Percentiles rank a stretch among this genome's conserved stretches.
Evolutionary conservation across 345 rosid species (phyloP).

Genomic region (Euclidium syriacum): DNA sequence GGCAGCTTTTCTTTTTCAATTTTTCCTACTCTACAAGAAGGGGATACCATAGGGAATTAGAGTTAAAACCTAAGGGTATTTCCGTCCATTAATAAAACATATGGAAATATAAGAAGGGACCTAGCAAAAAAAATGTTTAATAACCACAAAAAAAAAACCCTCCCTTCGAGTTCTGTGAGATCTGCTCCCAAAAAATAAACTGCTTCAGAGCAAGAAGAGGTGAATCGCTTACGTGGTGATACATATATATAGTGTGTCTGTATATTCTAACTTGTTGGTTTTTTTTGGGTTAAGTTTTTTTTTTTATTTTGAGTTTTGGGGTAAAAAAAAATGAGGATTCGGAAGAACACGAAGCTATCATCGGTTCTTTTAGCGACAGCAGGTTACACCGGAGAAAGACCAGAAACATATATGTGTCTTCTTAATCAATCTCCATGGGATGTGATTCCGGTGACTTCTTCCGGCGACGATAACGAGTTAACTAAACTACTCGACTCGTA

Average conservation of each 20-base stretch:
- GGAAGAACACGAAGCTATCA: slow-evolving; percentile 72
- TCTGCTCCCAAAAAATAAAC: slow-evolving; percentile 37
- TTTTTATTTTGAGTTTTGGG: slow-evolving; percentile 1
- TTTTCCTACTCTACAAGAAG: background rate
- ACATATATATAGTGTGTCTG: background rate
- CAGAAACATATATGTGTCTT: slow-evolving; percentile 62
- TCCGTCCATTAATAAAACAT: slow-evolving; percentile 25
- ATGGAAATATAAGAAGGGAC: slow-evolving; percentile 54
- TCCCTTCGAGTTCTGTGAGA: slow-evolving; percentile 69
- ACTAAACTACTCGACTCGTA: slow-evolving; percentile 29
- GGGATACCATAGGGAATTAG: slow-evolving; percentile 19
- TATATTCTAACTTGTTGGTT: background rate
- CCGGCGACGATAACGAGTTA: slow-evolving; percentile 13
- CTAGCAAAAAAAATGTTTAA: slow-evolving; percentile 42
- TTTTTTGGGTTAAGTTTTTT: background rate
- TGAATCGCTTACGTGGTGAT: slow-evolving; percentile 21
- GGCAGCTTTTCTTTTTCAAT: slow-evolving; percentile 39
- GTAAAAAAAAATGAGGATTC: slow-evolving; percentile 63
- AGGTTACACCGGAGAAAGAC: slow-evolving; percentile 25
- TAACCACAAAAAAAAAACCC: slow-evolving; percentile 39
- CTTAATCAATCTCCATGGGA: slow-evolving; percentile 99
- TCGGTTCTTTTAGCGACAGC: slow-evolving; percentile 42
- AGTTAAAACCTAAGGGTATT: slow-evolving; percentile 26
- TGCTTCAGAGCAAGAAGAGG: slow-evolving; percentile 1
- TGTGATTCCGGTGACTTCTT: slow-evolving; percentile 41